Conservation (phyloP, 2,329 filamentous ascomycete genomes). For the Aspergillus neotritici region DNA sequence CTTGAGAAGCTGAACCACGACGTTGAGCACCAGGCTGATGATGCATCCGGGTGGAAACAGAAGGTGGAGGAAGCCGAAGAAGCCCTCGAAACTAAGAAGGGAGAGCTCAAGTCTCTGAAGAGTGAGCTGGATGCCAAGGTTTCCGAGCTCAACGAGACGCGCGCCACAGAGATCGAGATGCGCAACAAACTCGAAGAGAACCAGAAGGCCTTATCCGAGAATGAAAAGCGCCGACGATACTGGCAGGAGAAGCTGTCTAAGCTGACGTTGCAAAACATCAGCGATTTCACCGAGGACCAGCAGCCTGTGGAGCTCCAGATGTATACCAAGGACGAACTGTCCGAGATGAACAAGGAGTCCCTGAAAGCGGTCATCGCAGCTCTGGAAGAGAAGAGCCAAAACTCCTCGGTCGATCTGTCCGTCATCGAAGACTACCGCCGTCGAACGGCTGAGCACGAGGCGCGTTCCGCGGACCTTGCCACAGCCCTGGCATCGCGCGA, state of each 20-base stretch:
- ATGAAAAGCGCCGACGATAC: constrained; percentile 74
- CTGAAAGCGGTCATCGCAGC: constrained; percentile 61
- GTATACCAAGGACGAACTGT: constrained; percentile 67
- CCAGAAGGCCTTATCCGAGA: constrained; percentile 80
- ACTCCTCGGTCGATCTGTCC: constrained; percentile 77
- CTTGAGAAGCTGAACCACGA: constrained; percentile 73
- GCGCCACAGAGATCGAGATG: constrained; percentile 94
- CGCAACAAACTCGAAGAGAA: constrained; percentile 96
- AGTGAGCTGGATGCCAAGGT: constrained; percentile 80
- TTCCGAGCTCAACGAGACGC: constrained; percentile 77
- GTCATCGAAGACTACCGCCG: constrained; percentile 86
- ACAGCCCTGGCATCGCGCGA: constrained; percentile 74
- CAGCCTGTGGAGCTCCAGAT: constrained; percentile 55
- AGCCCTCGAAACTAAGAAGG: constrained; percentile 69
- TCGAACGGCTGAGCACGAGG: constrained; percentile 73
- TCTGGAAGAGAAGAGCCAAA: constrained; percentile 71
- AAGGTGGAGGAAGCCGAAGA: constrained; percentile 77
- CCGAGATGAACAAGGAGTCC: constrained; percentile 57
- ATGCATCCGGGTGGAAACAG: constrained; percentile 65
- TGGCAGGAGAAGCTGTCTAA: constrained; percentile 89
- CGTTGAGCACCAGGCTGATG: constrained; percentile 68
- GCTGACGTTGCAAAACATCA: constrained; percentile 73
- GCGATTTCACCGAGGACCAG: constrained; percentile 59
- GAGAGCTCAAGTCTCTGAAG: constrained; percentile 74
- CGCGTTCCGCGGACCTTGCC: constrained; percentile 76